These are phyloP conservation scores for Orychophragmus violaceus DNA, from an alignment of 345 rosid genomes.

Conservation along the genomic window DNA sequence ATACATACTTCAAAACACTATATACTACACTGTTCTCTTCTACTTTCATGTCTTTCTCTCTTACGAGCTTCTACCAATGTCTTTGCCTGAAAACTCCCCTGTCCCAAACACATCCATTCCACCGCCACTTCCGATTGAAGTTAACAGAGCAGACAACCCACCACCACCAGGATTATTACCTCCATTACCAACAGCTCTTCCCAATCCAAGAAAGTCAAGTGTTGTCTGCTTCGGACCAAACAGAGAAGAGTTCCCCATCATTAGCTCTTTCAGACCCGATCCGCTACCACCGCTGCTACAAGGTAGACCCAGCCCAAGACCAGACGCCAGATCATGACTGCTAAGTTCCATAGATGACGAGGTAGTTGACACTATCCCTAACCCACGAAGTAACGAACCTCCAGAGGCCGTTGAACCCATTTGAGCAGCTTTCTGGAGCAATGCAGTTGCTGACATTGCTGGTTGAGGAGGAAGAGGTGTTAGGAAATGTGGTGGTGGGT, in stretches of 20 bases:
- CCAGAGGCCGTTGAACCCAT: constrained; percentile 81
- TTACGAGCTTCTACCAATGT: constrained; percentile 57
- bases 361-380: constrained; percentile 63
- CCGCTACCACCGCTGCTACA: constrained; percentile 50
- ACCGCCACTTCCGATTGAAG: constrained; percentile 59
- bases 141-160: constrained; percentile 55
- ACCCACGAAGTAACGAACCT: constrained; percentile 74
- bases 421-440: constrained; percentile 92
- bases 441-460: constrained; percentile 90
- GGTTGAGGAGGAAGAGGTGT: constrained; percentile 63
- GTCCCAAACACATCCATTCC: constrained; percentile 53
- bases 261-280: constrained; percentile 76
- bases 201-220: constrained; percentile 89
- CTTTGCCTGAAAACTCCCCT: constrained; percentile 59
- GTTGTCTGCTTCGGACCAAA: constrained; percentile 85
- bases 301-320: constrained; percentile 77
- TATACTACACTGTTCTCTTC: constrained; percentile 17
- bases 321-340: constrained; percentile 25
- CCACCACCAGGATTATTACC: constrained; percentile 29
- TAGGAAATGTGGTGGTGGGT: constrained; percentile 45
- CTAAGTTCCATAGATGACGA: constrained; percentile 58
- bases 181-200: constrained; percentile 77
- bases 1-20: constrained; percentile 5
- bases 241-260: constrained; percentile 79
- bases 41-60: constrained; percentile 7